Base-by-base conservation (phyloP, 768 basidiomycete genomes). In the Podaxis sp. region DNA sequence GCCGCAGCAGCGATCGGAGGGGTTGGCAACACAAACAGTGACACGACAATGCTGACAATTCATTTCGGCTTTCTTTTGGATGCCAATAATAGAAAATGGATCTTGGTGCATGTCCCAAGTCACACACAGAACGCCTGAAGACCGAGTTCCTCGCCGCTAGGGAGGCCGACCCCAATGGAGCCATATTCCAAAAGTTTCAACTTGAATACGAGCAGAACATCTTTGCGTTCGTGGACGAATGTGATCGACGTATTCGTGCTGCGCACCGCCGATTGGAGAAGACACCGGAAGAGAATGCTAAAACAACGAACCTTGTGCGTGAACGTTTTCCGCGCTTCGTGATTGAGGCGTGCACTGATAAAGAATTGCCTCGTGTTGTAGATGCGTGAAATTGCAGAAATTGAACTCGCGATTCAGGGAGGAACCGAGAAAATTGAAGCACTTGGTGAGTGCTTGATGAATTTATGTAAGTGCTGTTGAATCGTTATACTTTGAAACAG, bases 371-470 rank as follows among this genome's bases (percentile, higher is more conserved):
- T 49, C 30, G 28, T 58, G 40, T 59, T 57, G 42, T 68, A 93
- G 92, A 99, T 99, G 97, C 84, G 95, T 66, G 97, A 99, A 84
- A 98, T 99, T 77, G 97, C 94, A 62, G 97, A 99, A 80, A 98
- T 99, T 74, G 96, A 99, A 80, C 79, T 98, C 67, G 96, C 97
- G 60, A 98, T 99, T 73, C 96, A 99, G 79, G 95, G 95, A 69
- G 96, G 95, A 61, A 99, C 97, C 52, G 93, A 97, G 75, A 98
- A 98, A 81, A 97, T 99, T 69, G 97, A 99, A 77, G 83, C 87
- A 36, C 81, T 99, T 42, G 96, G 93, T 89, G 68, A 61, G 85
- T 76, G 40, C 52, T 53, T 58, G 63, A 52, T 64, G 63, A 19
- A 36, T 62, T 61, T 65, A 55, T 51, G 42, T 63, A 57, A 42